Base-by-base conservation (phyloP, 768 basidiomycete species). In the Sistotremastrum niveocremeum region DNA sequence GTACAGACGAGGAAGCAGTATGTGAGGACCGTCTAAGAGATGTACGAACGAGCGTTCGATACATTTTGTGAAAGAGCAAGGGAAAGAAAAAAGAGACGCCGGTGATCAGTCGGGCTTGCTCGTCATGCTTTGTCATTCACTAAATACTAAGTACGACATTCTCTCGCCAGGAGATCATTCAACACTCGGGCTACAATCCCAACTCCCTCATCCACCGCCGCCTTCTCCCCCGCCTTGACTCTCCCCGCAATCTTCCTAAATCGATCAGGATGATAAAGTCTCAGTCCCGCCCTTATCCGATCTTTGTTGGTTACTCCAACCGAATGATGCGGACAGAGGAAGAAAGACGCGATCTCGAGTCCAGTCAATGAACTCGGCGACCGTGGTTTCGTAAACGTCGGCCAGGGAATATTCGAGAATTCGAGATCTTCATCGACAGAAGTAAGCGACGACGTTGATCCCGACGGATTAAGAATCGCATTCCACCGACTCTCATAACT, bases 251-350 rank as follows among this genome's bases (percentile, higher is more conserved):
- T 50, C 36, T 80, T 64, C 47, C 72, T 62, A 64, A 86, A 86
- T 39, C 82, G 65, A 60, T 88, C 85, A 3, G 85, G 86, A 56
- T 89, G 85, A 84, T 84, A 87, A 38, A 81, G 69, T 20, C 82
- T 71, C 59, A 82, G 70, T 0, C 81, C 83, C 30, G 60, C 66
- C 40, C 76, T 72, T 49, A 85, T 71, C 48, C 81, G 69, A 46
- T 85, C 81, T 58, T 76, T 83, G 50, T 67, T 69, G 35, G 77
- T 65, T 51, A 74, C 69, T 6, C 64, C 65, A 47, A 63, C 61
- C 9, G 82, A 83, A 60, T 86, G 83, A 10, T 65, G 50, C n/a
- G 73, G 67, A 28, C 80, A 81, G 37, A 84, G 60, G 39, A 89
- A 62, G 58, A 88, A 84, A 41, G 58, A 56, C 12, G 64, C 58